Conservation (phyloP, 768 basidiomycete species). For the Nidula microcarpa region DNA sequence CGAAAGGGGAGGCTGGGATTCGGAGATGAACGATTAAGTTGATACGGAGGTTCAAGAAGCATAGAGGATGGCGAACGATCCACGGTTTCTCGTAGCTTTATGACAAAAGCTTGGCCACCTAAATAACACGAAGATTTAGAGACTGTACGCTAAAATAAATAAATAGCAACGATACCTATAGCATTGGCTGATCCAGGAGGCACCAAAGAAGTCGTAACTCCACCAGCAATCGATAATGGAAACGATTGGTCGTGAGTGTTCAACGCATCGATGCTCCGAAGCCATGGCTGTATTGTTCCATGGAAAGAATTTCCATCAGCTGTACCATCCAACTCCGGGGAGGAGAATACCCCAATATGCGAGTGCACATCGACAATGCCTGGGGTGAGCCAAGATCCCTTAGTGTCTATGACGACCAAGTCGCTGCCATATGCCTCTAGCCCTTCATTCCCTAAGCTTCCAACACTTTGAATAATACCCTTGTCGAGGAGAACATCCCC, state of each 20-base stretch:
- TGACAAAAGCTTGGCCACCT: conserved; percentile 75
- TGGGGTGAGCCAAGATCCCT: conserved; percentile 79
- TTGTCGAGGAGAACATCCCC: conserved; percentile 71
- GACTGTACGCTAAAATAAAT: no score
- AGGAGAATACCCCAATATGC: conserved; percentile 54
- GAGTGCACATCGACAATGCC: conserved; percentile 68
- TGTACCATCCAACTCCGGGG: conserved; percentile 49
- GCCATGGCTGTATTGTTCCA: conserved; percentile 50
- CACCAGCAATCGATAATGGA: conserved; percentile 67
- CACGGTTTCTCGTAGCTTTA: conserved; percentile 72
- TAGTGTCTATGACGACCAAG: conserved; percentile 54
- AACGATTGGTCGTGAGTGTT: conserved; percentile 81
- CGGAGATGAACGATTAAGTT: conserved; percentile 47
- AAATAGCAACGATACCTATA: conserved; percentile 37
- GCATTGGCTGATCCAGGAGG: conserved; percentile 72
- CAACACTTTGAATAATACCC: conserved; percentile 62
- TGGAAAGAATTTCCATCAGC: conserved; percentile 54
- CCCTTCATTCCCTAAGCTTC: conserved; percentile 32
- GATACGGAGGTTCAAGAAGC: conserved; percentile 73
- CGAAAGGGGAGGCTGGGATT: conserved; percentile 44
- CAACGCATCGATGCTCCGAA: conserved; percentile 73
- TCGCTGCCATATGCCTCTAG: conserved; percentile 22
- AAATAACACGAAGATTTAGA: conserved; percentile 1
- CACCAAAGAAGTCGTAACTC: conserved; percentile 74
- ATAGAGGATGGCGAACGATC: conserved; percentile 72